Evolutionary conservation across 768 basidiomycete species (phyloP).

Genomic region (Naematelia encephala): DNA sequence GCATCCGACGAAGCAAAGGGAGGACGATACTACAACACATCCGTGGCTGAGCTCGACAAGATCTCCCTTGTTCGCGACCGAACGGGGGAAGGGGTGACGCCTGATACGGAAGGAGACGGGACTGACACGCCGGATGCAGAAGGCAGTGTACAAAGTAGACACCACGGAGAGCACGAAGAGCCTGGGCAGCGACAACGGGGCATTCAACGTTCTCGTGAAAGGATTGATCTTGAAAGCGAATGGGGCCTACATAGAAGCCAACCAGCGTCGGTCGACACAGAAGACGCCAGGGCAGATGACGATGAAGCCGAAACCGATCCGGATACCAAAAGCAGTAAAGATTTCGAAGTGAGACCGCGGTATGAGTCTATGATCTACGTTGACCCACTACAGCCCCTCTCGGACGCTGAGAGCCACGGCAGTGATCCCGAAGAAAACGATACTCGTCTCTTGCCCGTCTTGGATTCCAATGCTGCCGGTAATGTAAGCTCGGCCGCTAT

Average conservation of each 20-base stretch:
- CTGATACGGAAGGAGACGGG: slow-evolving; percentile 12
- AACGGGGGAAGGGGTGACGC: slow-evolving; percentile 8
- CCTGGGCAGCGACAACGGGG: too few relatives aligned
- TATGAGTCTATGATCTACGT: not conserved
- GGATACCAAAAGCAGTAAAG: not conserved
- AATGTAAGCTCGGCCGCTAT: not conserved
- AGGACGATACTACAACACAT: slow-evolving; percentile 32
- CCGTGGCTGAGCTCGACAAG: slow-evolving; percentile 37
- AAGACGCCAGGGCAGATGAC: slow-evolving; percentile 35
- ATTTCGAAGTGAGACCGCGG: not conserved
- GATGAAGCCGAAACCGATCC: slow-evolving; percentile 44
- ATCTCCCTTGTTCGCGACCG: slow-evolving; percentile 28
- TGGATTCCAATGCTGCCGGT: not conserved
- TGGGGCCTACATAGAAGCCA: slow-evolving; percentile 2
- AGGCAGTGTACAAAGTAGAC: too few relatives aligned
- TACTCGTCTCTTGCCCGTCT: slow-evolving; percentile 6
- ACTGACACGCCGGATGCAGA: too few relatives aligned
- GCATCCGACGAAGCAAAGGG: slow-evolving; percentile 42
- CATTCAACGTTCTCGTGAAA: too few relatives aligned
- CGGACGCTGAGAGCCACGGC: not conserved
- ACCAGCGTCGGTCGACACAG: not conserved
- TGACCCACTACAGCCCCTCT: not conserved
- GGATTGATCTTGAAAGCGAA: not conserved
- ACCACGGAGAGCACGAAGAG: too few relatives aligned
- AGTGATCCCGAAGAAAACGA: slow-evolving; percentile 37